A percentile compares a stretch with the other conserved stretches of the same genome.
phyloP scores from a whole-genome alignment of 2,329 filamentous ascomycete species.

The Clathrospora elynae region DNA sequence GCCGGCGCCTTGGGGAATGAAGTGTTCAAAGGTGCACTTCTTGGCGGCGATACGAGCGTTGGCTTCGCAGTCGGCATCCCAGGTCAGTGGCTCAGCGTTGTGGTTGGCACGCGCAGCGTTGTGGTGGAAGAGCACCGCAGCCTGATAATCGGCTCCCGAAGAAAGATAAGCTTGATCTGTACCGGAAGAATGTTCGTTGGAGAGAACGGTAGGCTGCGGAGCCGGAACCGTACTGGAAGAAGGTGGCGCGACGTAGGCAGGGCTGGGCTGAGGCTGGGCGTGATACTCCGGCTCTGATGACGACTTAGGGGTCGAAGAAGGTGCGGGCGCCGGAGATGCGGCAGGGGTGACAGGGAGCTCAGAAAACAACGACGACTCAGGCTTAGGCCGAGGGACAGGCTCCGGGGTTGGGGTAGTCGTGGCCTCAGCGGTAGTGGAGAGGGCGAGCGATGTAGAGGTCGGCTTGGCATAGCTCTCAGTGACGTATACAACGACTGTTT shows the following conservation, averaged over 20 bases:
- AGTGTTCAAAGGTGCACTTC: slow-evolving; percentile 74
- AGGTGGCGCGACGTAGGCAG: slow-evolving; percentile 9
- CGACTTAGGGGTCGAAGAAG: neutral
- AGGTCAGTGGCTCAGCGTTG: slow-evolving; percentile 67
- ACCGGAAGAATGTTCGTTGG: slow-evolving; percentile 27
- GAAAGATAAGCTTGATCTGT: slow-evolving; percentile 32
- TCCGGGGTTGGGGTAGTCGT: slow-evolving; percentile 2
- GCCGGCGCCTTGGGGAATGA: slow-evolving; percentile 40
- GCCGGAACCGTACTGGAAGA: slow-evolving; percentile 9
- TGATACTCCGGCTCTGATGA: neutral
- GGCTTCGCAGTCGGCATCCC: slow-evolving; percentile 64
- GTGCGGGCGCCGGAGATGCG: neutral
- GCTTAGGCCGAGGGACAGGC: slow-evolving; percentile 5
- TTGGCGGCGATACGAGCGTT: slow-evolving; percentile 72
- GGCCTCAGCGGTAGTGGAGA: slow-evolving; percentile 1
- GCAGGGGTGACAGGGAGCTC: slow-evolving; percentile 4
- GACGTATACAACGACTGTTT: slow-evolving; percentile 28
- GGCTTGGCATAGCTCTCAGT: slow-evolving; percentile 6
- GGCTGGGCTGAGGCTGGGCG: neutral
- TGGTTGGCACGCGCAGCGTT: slow-evolving; percentile 87
- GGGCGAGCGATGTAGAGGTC: slow-evolving; percentile 3
- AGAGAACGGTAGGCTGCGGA: slow-evolving; percentile 4
- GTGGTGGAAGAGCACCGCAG: slow-evolving; percentile 68
- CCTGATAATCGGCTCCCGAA: slow-evolving; percentile 35
- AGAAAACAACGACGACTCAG: neutral